Conservation (phyloP, 768 basidiomycete genomes). For the Naganishia kalamii region DNA sequence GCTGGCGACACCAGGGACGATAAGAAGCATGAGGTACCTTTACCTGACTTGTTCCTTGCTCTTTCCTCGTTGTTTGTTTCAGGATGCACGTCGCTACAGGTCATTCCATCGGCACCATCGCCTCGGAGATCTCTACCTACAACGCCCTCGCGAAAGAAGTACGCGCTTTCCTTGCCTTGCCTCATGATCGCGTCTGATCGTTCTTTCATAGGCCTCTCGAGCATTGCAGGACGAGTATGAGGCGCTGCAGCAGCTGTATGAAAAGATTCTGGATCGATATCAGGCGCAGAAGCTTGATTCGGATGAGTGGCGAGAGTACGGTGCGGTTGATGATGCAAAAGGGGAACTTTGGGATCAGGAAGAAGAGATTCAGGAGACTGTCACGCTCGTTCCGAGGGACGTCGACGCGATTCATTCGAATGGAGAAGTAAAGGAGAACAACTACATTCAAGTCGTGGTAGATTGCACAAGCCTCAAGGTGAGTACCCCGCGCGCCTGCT, state of each 20-base stretch:
- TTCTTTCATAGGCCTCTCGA: background rate
- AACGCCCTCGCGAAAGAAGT: conserved; percentile 2
- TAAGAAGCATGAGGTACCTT: too few species aligned
- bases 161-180: background rate
- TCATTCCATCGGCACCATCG: background rate
- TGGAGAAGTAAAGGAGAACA: background rate
- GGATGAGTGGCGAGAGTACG: too few species aligned
- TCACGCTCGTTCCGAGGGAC: background rate
- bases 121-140: background rate
- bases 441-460: background rate
- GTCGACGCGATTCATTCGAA: background rate
- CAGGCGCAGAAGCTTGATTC: too few species aligned
- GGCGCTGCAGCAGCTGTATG: too few species aligned
- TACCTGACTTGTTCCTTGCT: too few species aligned
- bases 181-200: background rate
- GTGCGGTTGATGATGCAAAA: too few species aligned
- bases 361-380: background rate
- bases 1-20: too few species aligned
- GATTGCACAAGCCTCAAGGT: conserved; percentile 13
- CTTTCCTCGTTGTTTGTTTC: background rate
- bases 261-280: too few species aligned
- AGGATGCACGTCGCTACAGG: background rate
- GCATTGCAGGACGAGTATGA: background rate
- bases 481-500: background rate
- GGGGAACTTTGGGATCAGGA: too few species aligned